Percentiles rank a stretch among this genome's conserved stretches.
Conservation (phyloP, 116 monocot species). For the Papilionanthe hybrid region DNA sequence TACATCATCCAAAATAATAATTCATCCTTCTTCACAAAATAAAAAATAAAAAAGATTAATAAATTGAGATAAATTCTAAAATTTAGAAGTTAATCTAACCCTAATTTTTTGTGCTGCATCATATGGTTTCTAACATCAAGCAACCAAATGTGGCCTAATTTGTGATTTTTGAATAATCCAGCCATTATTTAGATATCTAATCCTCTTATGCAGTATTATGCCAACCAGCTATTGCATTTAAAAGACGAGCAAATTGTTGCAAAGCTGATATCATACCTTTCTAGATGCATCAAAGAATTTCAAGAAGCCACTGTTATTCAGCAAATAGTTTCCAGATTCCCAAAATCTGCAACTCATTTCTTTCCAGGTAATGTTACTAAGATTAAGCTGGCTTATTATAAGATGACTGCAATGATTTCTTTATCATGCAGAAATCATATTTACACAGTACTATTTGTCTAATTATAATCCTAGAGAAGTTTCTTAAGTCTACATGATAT, state of each 20-base stretch:
- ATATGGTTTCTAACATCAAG: not conserved
- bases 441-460: too few relatives aligned
- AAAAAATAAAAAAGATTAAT: too few relatives aligned
- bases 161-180: not conserved
- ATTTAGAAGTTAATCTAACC: too few relatives aligned
- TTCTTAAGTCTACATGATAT: too few relatives aligned
- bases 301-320: constrained; percentile 39
- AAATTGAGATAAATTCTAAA: too few relatives aligned
- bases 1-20: too few relatives aligned
- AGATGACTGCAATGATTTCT: too few relatives aligned
- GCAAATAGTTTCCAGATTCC: constrained; percentile 40
- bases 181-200: not conserved
- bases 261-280: constrained; percentile 43
- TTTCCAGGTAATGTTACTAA: constrained; percentile 47
- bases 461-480: too few relatives aligned
- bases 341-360: constrained; percentile 53
- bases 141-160: not conserved
- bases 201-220: constrained; percentile 38
- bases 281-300: constrained; percentile 50
- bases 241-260: constrained; percentile 63
- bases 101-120: too few relatives aligned
- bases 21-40: too few relatives aligned
- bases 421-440: too few relatives aligned
- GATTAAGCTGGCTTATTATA: not conserved
- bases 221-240: constrained; percentile 43